Percentiles rank a stretch among this genome's conserved stretches.
Conservation (phyloP, 169 alveolate species). For the Eimeria acervulina region DNA sequence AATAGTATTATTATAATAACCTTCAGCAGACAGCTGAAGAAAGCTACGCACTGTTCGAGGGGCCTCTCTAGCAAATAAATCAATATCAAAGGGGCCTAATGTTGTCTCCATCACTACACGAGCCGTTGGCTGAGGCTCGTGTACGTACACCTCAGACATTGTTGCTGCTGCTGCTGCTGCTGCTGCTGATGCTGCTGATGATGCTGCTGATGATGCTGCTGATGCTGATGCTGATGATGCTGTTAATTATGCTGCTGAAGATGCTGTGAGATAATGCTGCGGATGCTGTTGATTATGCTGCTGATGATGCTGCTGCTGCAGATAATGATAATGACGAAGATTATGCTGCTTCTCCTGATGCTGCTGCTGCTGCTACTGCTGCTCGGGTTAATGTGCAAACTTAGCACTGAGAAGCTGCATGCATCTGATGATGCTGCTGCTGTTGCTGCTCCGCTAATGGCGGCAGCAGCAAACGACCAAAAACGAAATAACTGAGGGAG, state of each 20-base stretch:
- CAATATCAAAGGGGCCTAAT: conserved; percentile 94
- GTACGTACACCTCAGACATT: conserved; percentile 89
- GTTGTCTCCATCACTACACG: conserved; percentile 93
- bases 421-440: too few species aligned
- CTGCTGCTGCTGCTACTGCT: background rate
- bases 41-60: conserved; percentile 95
- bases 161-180: background rate
- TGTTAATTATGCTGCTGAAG: background rate
- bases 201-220: background rate
- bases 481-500: too few species aligned
- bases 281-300: background rate
- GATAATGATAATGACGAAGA: background rate
- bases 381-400: background rate
- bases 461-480: too few species aligned
- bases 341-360: background rate
- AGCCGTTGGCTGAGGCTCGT: conserved; percentile 94
- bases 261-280: background rate
- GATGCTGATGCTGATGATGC: background rate
- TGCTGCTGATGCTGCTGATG: background rate
- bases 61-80: conserved; percentile 94
- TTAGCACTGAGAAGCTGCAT: too few species aligned
- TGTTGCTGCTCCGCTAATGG: too few species aligned
- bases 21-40: conserved; percentile 90
- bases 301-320: background rate
- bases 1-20: conserved; percentile 93